phyloP scores from a whole-genome alignment of 176 grass and related monocot species.

The Olyra latifolia region DNA sequence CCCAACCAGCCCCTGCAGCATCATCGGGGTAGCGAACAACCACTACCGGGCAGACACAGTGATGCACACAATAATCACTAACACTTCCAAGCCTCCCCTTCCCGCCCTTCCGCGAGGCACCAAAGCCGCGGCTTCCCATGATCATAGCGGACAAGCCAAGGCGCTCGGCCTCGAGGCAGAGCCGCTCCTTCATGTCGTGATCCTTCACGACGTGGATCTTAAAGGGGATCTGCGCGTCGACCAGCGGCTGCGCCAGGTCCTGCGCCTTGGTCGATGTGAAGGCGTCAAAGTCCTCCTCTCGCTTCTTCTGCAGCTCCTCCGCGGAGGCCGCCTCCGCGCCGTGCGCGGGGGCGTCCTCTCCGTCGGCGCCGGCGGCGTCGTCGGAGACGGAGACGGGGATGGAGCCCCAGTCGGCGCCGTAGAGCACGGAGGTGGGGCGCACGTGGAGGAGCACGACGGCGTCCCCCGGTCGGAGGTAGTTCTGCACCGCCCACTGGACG shows the following conservation, averaged over 20 bases:
- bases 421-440: slow-evolving; percentile 70
- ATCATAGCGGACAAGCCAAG: slow-evolving; percentile 77
- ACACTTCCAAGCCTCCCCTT: slow-evolving; percentile 89
- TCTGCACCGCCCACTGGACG: slow-evolving; percentile 80
- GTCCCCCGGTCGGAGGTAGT: slow-evolving; percentile 94
- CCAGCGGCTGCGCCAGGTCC: slow-evolving; percentile 82
- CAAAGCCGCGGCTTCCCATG: slow-evolving; percentile 88
- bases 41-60: slow-evolving; percentile 88
- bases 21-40: slow-evolving; percentile 87
- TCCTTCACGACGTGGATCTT: slow-evolving; percentile 95
- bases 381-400: slow-evolving; percentile 50
- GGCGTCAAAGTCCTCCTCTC: slow-evolving; percentile 78
- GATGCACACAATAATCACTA: slow-evolving; percentile 90
- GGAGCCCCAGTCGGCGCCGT: slow-evolving; percentile 96
- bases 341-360: not conserved
- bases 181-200: slow-evolving; percentile 97
- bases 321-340: not conserved
- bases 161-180: slow-evolving; percentile 89
- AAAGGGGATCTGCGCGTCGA: slow-evolving; percentile 73
- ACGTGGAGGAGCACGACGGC: slow-evolving; percentile 88
- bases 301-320: slow-evolving; percentile 69
- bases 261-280: slow-evolving; percentile 78
- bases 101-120: slow-evolving; percentile 61
- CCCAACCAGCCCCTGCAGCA: slow-evolving; percentile 30
- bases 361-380: slow-evolving; percentile 6